Percentiles rank a stretch among this genome's conserved stretches.
Evolutionary conservation across 805 yeast genomes (phyloP).

Genomic region (Myxozyma nipponensis): DNA sequence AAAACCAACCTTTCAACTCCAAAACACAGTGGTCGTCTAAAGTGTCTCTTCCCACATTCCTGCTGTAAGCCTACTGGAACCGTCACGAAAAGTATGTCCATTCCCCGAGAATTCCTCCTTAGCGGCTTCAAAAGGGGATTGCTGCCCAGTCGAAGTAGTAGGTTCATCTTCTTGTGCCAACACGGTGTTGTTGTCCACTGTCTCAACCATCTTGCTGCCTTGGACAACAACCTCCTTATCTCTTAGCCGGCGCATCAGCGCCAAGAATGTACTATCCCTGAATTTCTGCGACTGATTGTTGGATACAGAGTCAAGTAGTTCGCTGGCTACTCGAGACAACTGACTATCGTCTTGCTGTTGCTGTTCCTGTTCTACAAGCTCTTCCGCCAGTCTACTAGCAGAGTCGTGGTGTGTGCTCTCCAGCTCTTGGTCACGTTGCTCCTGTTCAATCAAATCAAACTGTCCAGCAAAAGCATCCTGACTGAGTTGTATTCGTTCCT

Average conservation of each 20-base stretch:
- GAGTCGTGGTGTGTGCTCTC: neutral
- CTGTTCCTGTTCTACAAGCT: neutral
- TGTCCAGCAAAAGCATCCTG: constrained; percentile 6
- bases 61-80: no score
- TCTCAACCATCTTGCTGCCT: constrained; percentile 28
- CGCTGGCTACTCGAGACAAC: constrained; percentile 29
- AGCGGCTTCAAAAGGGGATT: no score
- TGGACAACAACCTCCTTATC: constrained; percentile 30
- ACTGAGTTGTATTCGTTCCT: neutral
- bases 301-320: constrained; percentile 22
- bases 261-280: constrained; percentile 28
- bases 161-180: no score
- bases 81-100: no score
- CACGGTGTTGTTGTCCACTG: constrained; percentile 10
- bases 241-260: constrained; percentile 29
- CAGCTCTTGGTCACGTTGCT: neutral
- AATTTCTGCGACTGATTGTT: constrained; percentile 26
- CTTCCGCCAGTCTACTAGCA: neutral
- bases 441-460: constrained; percentile 10
- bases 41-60: no score
- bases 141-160: no score
- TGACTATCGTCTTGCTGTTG: constrained; percentile 19
- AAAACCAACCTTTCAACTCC: no score
- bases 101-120: no score
- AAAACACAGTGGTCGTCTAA: no score